These are phyloP conservation scores for Tetrapisispora taiwanensis DNA, from an alignment of 805 yeast genomes.

Conservation along the genomic window DNA sequence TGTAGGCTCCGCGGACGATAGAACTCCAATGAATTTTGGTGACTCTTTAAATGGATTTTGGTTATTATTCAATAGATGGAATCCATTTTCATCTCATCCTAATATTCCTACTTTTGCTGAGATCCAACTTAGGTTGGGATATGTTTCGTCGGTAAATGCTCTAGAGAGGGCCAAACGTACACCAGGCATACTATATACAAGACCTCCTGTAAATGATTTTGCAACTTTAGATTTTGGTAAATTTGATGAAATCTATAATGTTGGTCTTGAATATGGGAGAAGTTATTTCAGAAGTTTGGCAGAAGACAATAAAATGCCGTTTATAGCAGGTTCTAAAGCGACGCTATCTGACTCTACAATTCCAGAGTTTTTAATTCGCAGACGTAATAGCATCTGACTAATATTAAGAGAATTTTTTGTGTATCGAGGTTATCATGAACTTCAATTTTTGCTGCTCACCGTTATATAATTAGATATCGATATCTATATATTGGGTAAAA, in stretches of 20 bases:
- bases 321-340: conserved; percentile 42
- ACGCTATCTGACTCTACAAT: conserved; percentile 20
- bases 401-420: no score
- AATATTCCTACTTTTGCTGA: conserved; percentile 92
- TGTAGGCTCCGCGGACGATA: conserved; percentile 90
- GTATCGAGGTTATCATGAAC: no score
- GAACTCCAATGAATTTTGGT: conserved; percentile 83
- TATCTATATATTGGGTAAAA: background rate
- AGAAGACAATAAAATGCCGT: conserved; percentile 45
- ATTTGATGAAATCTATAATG: conserved; percentile 79
- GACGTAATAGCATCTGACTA: conserved; percentile 55
- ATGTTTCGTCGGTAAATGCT: conserved; percentile 91
- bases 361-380: conserved; percentile 29
- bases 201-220: conserved; percentile 90
- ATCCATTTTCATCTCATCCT: conserved; percentile 80
- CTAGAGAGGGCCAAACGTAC: conserved; percentile 76
- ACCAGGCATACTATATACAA: conserved; percentile 73
- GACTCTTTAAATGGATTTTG: conserved; percentile 88
- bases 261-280: conserved; percentile 70
- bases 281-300: conserved; percentile 43
- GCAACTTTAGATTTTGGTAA: conserved; percentile 89
- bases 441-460: no score
- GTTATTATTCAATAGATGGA: conserved; percentile 80
- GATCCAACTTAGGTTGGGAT: conserved; percentile 84
- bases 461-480: no score